A percentile compares a stretch with the other conserved stretches of the same genome.
Evolutionary conservation across 2,329 filamentous ascomycete genomes (phyloP).

Genomic region (Botrytis porri): DNA sequence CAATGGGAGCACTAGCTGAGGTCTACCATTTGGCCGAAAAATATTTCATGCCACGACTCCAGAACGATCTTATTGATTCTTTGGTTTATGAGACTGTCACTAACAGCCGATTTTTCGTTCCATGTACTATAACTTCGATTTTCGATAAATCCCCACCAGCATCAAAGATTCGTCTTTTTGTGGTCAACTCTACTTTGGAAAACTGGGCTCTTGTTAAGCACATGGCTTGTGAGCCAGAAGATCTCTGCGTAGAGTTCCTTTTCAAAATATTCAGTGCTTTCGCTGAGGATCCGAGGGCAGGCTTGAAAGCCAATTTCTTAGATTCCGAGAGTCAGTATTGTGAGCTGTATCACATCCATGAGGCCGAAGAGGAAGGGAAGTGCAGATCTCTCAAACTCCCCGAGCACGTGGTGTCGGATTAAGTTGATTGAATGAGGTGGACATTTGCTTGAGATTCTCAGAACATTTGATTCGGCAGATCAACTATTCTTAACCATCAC

Average conservation of each 20-base stretch:
- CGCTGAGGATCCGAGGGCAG: neutral
- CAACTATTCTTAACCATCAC: neutral
- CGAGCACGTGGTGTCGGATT: neutral
- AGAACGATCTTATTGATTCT: constrained; percentile 5
- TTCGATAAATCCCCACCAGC: neutral
- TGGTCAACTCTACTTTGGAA: neutral
- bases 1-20: neutral
- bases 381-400: neutral
- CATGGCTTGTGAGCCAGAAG: neutral
- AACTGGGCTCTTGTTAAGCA: accelerated
- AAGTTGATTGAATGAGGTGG: neutral
- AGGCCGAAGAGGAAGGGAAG: neutral
- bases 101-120: accelerated
- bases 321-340: neutral
- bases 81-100: neutral
- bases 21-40: neutral
- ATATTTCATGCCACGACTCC: neutral
- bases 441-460: neutral
- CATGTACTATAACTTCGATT: accelerated
- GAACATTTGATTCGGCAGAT: neutral
- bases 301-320: neutral
- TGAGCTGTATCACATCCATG: neutral
- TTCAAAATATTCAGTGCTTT: neutral
- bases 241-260: neutral
- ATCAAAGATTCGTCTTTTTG: neutral